Percentiles rank a stretch among this genome's conserved stretches.
These are phyloP conservation scores for Tolypocladium paradoxum DNA, from an alignment of 2,329 filamentous ascomycete genomes.

Conservation along the genomic window DNA sequence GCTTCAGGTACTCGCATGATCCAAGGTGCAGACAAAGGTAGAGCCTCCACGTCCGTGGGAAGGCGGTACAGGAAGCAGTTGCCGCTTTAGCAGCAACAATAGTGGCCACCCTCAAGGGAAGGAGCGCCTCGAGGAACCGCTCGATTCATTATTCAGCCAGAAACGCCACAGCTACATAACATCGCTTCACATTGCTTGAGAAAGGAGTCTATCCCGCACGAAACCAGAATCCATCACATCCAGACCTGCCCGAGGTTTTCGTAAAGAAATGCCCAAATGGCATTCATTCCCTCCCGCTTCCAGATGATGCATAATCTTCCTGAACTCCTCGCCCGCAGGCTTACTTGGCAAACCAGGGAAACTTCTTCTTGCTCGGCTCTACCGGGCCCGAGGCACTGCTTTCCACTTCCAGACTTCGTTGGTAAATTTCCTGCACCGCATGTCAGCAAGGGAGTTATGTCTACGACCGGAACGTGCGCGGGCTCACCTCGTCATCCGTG, in stretches of 20 bases:
- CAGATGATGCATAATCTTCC: conserved; percentile 5
- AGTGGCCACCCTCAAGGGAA: background rate
- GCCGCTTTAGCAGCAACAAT: background rate
- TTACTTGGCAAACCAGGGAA: conserved; percentile 52
- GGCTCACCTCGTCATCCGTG: conserved; percentile 76
- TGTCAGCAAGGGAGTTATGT: background rate
- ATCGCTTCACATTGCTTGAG: background rate
- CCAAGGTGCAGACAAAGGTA: background rate
- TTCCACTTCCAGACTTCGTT: conserved; percentile 50
- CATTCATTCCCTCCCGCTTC: conserved; percentile 1
- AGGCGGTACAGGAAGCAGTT: background rate
- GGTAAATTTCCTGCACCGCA: conserved; percentile 47
- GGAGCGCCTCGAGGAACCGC: background rate
- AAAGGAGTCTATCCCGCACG: background rate
- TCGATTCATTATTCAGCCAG: background rate
- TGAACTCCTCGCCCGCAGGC: conserved; percentile 14
- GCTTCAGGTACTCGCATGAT: background rate
- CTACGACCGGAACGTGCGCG: background rate
- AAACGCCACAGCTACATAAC: background rate
- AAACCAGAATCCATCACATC: background rate
- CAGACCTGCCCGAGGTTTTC: conserved; percentile 2
- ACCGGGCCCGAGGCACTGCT: conserved; percentile 31
- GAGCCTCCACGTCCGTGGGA: background rate
- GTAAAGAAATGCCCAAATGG: background rate
- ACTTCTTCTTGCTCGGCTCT: conserved; percentile 51